Evolutionary conservation across 108 stramenopile species (phyloP).

Genomic region (Fragilariopsis cylindrus): DNA sequence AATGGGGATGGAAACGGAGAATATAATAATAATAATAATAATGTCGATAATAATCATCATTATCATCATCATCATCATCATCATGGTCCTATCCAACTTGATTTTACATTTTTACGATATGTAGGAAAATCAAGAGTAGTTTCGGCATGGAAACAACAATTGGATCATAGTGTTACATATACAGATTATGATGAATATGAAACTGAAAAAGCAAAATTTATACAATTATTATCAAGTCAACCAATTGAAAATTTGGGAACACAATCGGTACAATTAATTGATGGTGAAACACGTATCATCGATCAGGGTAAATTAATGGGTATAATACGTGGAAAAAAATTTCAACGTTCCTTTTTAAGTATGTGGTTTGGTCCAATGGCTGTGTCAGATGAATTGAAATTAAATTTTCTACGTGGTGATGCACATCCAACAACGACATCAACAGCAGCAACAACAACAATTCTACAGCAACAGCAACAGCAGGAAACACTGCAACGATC

Average conservation of each 20-base stretch:
- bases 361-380: slow-evolving; percentile 46
- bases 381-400: slow-evolving; percentile 35
- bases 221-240: slow-evolving; percentile 15
- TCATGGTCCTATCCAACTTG: slow-evolving; percentile 28
- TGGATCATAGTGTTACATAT: slow-evolving; percentile 37
- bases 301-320: slow-evolving; percentile 38
- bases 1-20: not conserved
- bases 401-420: slow-evolving; percentile 19
- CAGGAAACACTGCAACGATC: not conserved
- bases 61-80: not conserved
- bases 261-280: slow-evolving; percentile 26
- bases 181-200: slow-evolving; percentile 38
- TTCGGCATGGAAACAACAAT: slow-evolving; percentile 38
- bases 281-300: slow-evolving; percentile 32
- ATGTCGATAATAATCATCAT: not conserved
- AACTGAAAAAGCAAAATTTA: slow-evolving; percentile 28
- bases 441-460: not conserved
- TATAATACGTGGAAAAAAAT: slow-evolving; percentile 25
- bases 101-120: slow-evolving; percentile 36
- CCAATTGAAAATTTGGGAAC: slow-evolving; percentile 33
- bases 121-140: slow-evolving; percentile 24
- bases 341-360: slow-evolving; percentile 40
- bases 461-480: not conserved
- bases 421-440: slow-evolving; percentile 5
- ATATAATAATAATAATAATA: not conserved